phyloP scores from a whole-genome alignment of 257 asterid genomes.

The Ophiorrhiza pumila region DNA sequence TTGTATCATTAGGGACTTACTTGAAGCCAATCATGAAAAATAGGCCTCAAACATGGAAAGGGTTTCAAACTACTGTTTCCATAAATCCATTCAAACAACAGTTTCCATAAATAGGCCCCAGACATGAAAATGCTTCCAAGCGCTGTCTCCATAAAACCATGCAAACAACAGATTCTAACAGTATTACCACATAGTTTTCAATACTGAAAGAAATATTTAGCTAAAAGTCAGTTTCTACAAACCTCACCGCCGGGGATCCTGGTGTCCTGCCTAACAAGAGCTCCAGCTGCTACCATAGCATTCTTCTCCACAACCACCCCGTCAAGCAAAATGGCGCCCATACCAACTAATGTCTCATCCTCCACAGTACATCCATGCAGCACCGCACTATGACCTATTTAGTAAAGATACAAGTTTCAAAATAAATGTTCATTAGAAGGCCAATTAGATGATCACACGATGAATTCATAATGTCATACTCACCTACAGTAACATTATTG shows the following conservation, averaged over 20 bases:
- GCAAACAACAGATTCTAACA: neutral
- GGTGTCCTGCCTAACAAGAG: conserved; percentile 91
- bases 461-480: conserved; percentile 28
- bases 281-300: conserved; percentile 99
- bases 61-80: neutral
- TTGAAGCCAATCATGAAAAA: neutral
- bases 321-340: conserved; percentile 95
- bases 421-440: conserved; percentile 8
- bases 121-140: too few relatives aligned
- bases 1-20: neutral
- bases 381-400: conserved; percentile 84
- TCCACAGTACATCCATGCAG: conserved; percentile 94
- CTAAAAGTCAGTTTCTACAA: conserved; percentile 14
- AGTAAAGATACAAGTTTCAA: conserved; percentile 18
- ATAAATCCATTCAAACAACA: neutral
- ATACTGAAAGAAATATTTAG: conserved; percentile 2
- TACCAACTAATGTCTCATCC: conserved; percentile 91
- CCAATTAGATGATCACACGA: neutral
- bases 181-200: neutral
- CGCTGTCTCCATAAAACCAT: too few relatives aligned
- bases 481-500: conserved; percentile 87
- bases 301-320: conserved; percentile 90
- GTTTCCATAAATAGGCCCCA: neutral
- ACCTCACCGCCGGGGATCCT: conserved; percentile 93
- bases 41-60: neutral